Percentiles rank a stretch among this genome's conserved stretches.
Evolutionary conservation across 352 stramenopile species (phyloP).

Genomic region (Globisporangium camurandrum): DNA sequence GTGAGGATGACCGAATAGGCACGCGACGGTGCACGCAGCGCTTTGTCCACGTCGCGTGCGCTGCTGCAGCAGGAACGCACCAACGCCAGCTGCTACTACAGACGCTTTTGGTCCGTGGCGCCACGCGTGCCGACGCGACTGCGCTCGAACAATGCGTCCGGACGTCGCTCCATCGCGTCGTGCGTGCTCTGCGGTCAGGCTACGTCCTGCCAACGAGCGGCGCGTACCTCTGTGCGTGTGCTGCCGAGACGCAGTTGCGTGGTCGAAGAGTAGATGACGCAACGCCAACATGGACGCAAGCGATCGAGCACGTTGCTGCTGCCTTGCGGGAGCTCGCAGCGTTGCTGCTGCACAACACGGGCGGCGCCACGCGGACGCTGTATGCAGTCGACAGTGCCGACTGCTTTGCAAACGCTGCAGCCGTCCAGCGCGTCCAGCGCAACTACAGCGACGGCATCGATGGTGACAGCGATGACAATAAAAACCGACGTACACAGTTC

Average conservation of each 20-base stretch:
- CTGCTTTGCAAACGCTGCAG: neutral
- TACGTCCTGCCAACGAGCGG: conserved; percentile 10
- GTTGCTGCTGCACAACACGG: conserved; percentile 7
- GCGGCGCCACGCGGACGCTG: neutral
- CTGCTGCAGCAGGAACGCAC: too few species aligned
- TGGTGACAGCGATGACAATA: neutral
- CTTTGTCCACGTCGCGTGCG: conserved; percentile 1
- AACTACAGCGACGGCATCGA: conserved; percentile 7
- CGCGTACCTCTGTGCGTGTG: conserved; percentile 6
- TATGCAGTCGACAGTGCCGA: neutral
- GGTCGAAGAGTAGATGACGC: neutral
- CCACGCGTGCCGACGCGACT: neutral
- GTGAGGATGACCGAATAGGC: neutral
- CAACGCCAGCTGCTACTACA: neutral
- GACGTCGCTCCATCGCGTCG: neutral
- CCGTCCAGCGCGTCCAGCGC: conserved; percentile 1
- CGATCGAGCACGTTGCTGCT: conserved; percentile 1
- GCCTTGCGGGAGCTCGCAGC: conserved; percentile 5
- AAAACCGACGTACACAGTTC: conserved; percentile 6
- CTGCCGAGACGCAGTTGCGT: conserved; percentile 2
- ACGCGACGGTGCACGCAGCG: neutral
- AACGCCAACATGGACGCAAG: neutral
- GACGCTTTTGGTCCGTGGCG: conserved; percentile 8
- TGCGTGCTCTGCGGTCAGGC: conserved; percentile 1
- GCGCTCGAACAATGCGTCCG: conserved; percentile 5